Conservation (phyloP, 1,284 basidiomycete genomes). For the Grifola frondosa region DNA sequence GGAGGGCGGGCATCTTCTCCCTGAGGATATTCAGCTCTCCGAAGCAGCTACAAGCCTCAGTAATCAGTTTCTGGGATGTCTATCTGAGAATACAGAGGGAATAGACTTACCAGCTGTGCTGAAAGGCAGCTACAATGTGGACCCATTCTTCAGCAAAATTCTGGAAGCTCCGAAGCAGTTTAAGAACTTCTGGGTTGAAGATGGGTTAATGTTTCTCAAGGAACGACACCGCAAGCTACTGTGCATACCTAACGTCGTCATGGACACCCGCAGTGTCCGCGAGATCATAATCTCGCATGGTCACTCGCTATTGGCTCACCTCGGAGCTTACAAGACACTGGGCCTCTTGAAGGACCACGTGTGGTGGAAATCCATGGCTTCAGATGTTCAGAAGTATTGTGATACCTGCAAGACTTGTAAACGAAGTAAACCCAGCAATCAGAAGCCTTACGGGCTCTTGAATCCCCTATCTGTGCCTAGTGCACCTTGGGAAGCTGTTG, state of each 20-base stretch:
- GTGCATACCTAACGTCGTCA: slow-evolving; percentile 27
- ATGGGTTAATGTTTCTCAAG: slow-evolving; percentile 18
- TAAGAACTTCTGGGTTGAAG: slow-evolving; percentile 20
- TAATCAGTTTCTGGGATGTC: neutral
- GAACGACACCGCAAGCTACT: slow-evolving; percentile 13
- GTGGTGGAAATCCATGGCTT: slow-evolving; percentile 30
- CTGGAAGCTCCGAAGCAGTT: slow-evolving; percentile 4
- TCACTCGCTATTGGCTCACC: slow-evolving; percentile 31
- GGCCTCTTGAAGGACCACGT: slow-evolving; percentile 27
- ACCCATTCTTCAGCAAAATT: slow-evolving; percentile 15
- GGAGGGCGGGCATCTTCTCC: no score
- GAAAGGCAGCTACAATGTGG: slow-evolving; percentile 2
- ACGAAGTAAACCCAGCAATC: slow-evolving; percentile 23
- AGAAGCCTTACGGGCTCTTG: slow-evolving; percentile 27
- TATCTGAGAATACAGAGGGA: slow-evolving; percentile 2
- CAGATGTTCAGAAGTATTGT: slow-evolving; percentile 27
- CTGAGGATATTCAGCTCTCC: no score
- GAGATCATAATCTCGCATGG: slow-evolving; percentile 31
- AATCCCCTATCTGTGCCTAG: slow-evolving; percentile 21
- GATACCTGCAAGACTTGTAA: slow-evolving; percentile 26
- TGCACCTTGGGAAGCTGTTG: slow-evolving; percentile 31
- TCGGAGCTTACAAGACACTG: slow-evolving; percentile 27
- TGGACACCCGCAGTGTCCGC: slow-evolving; percentile 18
- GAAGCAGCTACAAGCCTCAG: no score
- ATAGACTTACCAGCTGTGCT: slow-evolving; percentile 18